Evolutionary conservation across 805 yeast species (phyloP), one percentile per base, ranked within the genome.

Genomic region (Saccharomycopsis vini): DNA sequence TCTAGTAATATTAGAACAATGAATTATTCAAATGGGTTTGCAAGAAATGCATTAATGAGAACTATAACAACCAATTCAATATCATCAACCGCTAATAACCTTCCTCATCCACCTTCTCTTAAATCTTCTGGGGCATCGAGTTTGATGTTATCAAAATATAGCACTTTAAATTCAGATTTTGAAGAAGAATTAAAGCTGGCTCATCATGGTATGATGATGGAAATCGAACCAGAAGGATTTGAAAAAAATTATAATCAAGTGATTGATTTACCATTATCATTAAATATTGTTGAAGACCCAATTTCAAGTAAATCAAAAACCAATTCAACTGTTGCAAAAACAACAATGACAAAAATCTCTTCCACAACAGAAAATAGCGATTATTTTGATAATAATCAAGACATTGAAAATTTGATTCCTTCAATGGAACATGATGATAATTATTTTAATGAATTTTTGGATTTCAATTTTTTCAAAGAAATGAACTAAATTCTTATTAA

Each of bases 391-490:
- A 24, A 7, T 6, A 24, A 24, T 24, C 34, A 30, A 10, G 16
- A 30, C 18, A 10, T 15, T 7, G 16, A 26, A 9, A 26, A 26
- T 9, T 26, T 18, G 41, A 28, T 28, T 16, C 30, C 21, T 12
- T 22, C 6, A n/a, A 18, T n/a, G n/a, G n/a, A n/a, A n/a, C n/a
- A n/a, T n/a, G n/a, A 34, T 28, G 39, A 42, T 23, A 26, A 42
- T 36, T 36, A 36, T 21, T 31, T 29, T 22, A 37, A 30, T 32
- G 42, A 44, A 10, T 28, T 35, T 13, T 21, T 39, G n/a, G 47
- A 44, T 39, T 44, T 44, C 30, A 40, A 43, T 18, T 44, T 44
- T 29, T 44, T 44, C 34, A 40, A 40, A 22, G 43, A 39, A 19
- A 37, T 36, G n/a, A n/a, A n/a, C n/a, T n/a, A n/a, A n/a, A n/a